Conservation (phyloP, 2,329 filamentous ascomycete species). For the Massarina eburnea region DNA sequence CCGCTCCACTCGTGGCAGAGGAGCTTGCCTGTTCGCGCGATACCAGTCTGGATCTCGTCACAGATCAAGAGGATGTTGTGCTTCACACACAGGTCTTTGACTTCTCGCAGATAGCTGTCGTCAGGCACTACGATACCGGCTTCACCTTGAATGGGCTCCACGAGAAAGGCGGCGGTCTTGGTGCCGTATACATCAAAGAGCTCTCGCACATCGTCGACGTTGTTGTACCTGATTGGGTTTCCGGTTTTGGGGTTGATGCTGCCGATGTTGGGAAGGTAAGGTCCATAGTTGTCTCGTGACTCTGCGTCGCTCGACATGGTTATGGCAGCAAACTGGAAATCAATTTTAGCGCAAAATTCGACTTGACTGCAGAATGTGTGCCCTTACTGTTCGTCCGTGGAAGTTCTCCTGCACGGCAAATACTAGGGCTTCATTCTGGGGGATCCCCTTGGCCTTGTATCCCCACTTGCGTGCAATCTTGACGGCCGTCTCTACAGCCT, state of each 20-base stretch:
- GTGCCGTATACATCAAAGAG: slow-evolving; percentile 78
- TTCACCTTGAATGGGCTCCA: slow-evolving; percentile 97
- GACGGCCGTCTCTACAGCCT: slow-evolving; percentile 93
- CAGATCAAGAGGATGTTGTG: slow-evolving; percentile 95
- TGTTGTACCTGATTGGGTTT: slow-evolving; percentile 82
- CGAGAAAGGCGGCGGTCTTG: slow-evolving; percentile 87
- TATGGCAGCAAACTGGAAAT: slow-evolving; percentile 81
- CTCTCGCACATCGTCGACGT: slow-evolving; percentile 75
- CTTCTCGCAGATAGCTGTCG: slow-evolving; percentile 79
- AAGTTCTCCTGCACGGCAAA: slow-evolving; percentile 91
- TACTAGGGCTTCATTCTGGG: slow-evolving; percentile 78
- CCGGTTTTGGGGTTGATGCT: slow-evolving; percentile 73
- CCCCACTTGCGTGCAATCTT: slow-evolving; percentile 98
- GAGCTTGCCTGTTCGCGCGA: slow-evolving; percentile 90
- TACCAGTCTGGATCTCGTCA: slow-evolving; percentile 98
- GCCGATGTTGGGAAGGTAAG: slow-evolving; percentile 88
- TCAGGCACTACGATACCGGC: slow-evolving; percentile 95
- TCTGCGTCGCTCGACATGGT: slow-evolving; percentile 95
- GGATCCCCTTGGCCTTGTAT: slow-evolving; percentile 92
- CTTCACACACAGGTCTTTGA: slow-evolving; percentile 85
- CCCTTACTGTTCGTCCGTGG: slow-evolving; percentile 85
- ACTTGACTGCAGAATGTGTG: background rate
- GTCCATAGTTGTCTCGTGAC: slow-evolving; percentile 94
- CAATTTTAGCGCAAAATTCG: slow-evolving; percentile 14
- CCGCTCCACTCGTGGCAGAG: slow-evolving; percentile 93